These are phyloP conservation scores for Botrytis fragariae DNA, from an alignment of 2,329 filamentous ascomycete genomes.

Conservation along the genomic window DNA sequence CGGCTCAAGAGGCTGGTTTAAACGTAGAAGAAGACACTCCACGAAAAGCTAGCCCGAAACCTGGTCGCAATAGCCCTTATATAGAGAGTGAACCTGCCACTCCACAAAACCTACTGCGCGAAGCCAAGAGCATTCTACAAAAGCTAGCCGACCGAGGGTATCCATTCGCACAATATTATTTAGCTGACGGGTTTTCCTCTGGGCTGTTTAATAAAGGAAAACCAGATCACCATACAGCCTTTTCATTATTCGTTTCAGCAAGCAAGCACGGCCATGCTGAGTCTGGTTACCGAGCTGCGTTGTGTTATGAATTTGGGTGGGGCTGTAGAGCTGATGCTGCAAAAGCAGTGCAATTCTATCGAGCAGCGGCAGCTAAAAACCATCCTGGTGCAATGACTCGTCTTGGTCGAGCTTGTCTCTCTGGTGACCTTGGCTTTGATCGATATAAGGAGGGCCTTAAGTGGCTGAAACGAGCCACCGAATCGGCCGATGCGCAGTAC, in stretches of 20 bases:
- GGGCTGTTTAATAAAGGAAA: slow-evolving; percentile 94
- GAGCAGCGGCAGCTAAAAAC: slow-evolving; percentile 85
- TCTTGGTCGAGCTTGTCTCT: slow-evolving; percentile 84
- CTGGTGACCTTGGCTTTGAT: slow-evolving; percentile 81
- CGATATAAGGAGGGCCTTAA: slow-evolving; percentile 89
- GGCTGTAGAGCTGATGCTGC: slow-evolving; percentile 84
- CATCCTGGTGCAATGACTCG: slow-evolving; percentile 94
- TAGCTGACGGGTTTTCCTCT: slow-evolving; percentile 90
- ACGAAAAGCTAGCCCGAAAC: slow-evolving; percentile 43
- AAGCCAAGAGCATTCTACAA: slow-evolving; percentile 87
- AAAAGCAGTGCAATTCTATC: slow-evolving; percentile 92
- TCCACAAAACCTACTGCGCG: slow-evolving; percentile 70
- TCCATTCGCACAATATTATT: slow-evolving; percentile 96
- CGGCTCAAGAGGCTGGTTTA: slow-evolving; percentile 74
- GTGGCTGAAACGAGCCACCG: slow-evolving; percentile 91
- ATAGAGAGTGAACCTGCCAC: slow-evolving; percentile 49
- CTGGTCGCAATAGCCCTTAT: slow-evolving; percentile 47
- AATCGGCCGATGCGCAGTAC: slow-evolving; percentile 87
- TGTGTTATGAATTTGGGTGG: slow-evolving; percentile 99
- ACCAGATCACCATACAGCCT: slow-evolving; percentile 86
- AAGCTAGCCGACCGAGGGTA: slow-evolving; percentile 83
- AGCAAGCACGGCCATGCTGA: slow-evolving; percentile 97
- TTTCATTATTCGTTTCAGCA: slow-evolving; percentile 87
- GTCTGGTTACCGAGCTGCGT: slow-evolving; percentile 85
- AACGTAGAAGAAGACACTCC: slow-evolving; percentile 42